Evolutionary conservation across 2,329 filamentous ascomycete species (phyloP).

Genomic region (Aspergillus quadrilineatus): DNA sequence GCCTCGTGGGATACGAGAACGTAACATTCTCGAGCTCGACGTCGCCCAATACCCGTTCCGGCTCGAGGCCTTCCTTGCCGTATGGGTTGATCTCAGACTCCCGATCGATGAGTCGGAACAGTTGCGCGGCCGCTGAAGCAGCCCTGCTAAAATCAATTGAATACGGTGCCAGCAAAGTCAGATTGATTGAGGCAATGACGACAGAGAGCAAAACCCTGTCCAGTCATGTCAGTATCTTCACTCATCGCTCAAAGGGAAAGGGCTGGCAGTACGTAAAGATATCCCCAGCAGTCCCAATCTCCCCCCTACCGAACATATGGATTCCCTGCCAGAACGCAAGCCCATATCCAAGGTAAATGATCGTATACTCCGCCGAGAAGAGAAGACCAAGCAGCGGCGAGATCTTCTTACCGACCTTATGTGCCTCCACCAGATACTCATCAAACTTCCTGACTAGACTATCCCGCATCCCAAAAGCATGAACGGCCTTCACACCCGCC

Average conservation of each 20-base stretch:
- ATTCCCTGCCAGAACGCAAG: slow-evolving; percentile 90
- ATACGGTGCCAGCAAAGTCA: slow-evolving; percentile 85
- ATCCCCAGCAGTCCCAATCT: slow-evolving; percentile 62
- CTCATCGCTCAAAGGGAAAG: too few relatives aligned
- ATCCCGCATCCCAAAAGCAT: slow-evolving; percentile 24
- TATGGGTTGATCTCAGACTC: slow-evolving; percentile 78
- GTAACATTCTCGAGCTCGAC: slow-evolving; percentile 80
- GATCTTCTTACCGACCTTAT: slow-evolving; percentile 72
- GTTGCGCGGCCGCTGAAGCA: slow-evolving; percentile 81
- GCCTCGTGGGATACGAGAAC: slow-evolving; percentile 91
- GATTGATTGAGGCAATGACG: slow-evolving; percentile 88
- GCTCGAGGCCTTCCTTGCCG: slow-evolving; percentile 65
- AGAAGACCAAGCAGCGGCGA: slow-evolving; percentile 74
- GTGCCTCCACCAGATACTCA: slow-evolving; percentile 54
- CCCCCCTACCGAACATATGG: slow-evolving; percentile 66
- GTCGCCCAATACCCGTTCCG: slow-evolving; percentile 70
- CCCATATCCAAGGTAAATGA: slow-evolving; percentile 84
- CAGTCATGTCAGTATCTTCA: slow-evolving; percentile 13
- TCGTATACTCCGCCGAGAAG: slow-evolving; percentile 77
- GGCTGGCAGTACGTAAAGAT: slow-evolving; percentile 60
- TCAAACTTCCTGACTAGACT: slow-evolving; percentile 21
- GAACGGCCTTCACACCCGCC: slow-evolving; percentile 19
- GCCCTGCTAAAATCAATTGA: slow-evolving; percentile 81
- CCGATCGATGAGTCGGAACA: slow-evolving; percentile 90
- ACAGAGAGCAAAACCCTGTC: slow-evolving; percentile 73